Evolutionary conservation across 2,329 filamentous ascomycete genomes (phyloP).

Genomic region (Zopfia rhizophila): DNA sequence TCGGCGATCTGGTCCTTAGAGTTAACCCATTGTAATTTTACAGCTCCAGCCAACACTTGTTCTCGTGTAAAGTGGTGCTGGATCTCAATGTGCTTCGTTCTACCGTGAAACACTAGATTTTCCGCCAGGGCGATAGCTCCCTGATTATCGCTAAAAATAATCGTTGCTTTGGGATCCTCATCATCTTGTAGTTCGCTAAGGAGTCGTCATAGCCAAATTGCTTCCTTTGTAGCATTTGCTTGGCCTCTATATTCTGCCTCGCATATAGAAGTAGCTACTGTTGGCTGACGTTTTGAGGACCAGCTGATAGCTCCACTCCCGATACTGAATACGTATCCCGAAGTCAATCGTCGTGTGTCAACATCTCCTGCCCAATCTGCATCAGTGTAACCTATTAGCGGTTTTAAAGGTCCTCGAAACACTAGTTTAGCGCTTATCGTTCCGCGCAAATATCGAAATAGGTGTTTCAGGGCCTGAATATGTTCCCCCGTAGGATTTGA

Average conservation of each 20-base stretch:
- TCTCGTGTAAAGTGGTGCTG: slow-evolving; percentile 19
- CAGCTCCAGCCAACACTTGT: slow-evolving; percentile 1
- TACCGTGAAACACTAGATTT: slow-evolving; percentile 22
- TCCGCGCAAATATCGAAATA: slow-evolving; percentile 10
- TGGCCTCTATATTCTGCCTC: slow-evolving; percentile 34
- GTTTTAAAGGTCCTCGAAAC: slow-evolving; percentile 5
- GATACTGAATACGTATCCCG: slow-evolving; percentile 32
- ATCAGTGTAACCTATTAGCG: slow-evolving; percentile 28
- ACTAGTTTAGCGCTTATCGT: slow-evolving; percentile 13
- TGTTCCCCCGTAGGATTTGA: slow-evolving; percentile 20
- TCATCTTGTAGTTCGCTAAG: slow-evolving; percentile 14
- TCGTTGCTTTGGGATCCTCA: slow-evolving; percentile 12
- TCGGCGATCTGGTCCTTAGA: slow-evolving; percentile 20
- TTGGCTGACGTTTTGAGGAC: slow-evolving; percentile 28
- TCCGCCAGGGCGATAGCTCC: slow-evolving; percentile 22
- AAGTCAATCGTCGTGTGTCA: slow-evolving; percentile 28
- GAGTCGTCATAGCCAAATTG: slow-evolving; percentile 26
- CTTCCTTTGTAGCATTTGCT: slow-evolving; percentile 30
- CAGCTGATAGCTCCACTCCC: slow-evolving; percentile 27
- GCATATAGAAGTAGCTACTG: slow-evolving; percentile 26
- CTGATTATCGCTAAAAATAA: slow-evolving; percentile 26
- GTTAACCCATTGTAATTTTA: slow-evolving; percentile 13
- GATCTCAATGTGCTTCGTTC: slow-evolving; percentile 24
- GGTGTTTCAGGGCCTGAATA: too few relatives aligned
- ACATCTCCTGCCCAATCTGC: slow-evolving; percentile 26